phyloP scores from a whole-genome alignment of 805 yeast species.

The Hanseniaspora clermontiae region DNA sequence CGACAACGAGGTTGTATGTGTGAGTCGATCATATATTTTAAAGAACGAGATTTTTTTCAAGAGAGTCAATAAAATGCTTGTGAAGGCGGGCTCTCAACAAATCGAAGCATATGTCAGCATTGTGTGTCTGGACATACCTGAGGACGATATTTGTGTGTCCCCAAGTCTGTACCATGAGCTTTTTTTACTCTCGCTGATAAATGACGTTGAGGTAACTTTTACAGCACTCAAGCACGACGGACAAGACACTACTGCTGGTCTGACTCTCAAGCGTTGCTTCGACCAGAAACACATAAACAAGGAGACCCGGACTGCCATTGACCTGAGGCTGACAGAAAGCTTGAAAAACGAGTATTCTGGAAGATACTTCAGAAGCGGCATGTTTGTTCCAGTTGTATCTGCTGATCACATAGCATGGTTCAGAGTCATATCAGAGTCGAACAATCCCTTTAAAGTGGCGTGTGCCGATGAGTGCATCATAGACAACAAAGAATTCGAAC shows the following conservation, averaged over 20 bases:
- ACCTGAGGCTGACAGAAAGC: background rate
- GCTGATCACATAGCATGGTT: background rate
- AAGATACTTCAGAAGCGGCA: background rate
- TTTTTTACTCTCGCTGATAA: background rate
- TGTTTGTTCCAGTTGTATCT: background rate
- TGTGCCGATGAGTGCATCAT: background rate
- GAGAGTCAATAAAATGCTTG: background rate
- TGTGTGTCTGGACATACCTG: background rate
- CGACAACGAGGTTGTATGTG: background rate
- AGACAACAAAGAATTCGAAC: background rate
- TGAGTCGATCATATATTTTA: background rate
- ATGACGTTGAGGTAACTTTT: background rate
- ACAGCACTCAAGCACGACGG: background rate
- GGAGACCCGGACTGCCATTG: background rate
- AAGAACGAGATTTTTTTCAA: background rate
- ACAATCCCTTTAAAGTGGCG: background rate
- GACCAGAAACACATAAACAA: background rate
- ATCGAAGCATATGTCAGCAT: background rate
- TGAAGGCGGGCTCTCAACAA: background rate
- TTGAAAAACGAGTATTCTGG: background rate
- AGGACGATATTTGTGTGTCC: background rate
- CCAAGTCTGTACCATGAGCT: background rate
- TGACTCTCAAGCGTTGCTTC: background rate
- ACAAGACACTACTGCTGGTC: background rate
- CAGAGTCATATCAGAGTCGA: background rate